These are phyloP conservation scores for Aspergillus fumigatus DNA, from an alignment of 2,329 filamentous ascomycete species.

Conservation along the genomic window DNA sequence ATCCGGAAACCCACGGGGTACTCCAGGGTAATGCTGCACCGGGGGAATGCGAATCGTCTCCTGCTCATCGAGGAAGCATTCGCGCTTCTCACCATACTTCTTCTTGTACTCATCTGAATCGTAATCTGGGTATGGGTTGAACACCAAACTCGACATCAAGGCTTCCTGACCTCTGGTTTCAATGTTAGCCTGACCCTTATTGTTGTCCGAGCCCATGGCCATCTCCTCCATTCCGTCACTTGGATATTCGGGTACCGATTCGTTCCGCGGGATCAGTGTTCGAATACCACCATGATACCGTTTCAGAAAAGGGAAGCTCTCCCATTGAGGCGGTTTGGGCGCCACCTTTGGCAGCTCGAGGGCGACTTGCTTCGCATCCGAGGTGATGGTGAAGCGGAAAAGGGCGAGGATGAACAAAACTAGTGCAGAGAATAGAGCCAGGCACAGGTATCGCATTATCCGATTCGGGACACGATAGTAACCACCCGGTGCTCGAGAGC, in stretches of 20 bases:
- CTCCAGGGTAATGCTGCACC: slow-evolving; percentile 69
- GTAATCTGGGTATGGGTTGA: slow-evolving; percentile 66
- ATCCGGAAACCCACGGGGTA: slow-evolving; percentile 79
- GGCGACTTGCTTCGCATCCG: slow-evolving; percentile 24
- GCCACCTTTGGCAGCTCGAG: slow-evolving; percentile 53
- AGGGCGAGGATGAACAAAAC: slow-evolving; percentile 73
- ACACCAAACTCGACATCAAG: slow-evolving; percentile 49
- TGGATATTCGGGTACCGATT: slow-evolving; percentile 80
- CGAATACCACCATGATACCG: slow-evolving; percentile 87
- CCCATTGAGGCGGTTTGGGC: slow-evolving; percentile 68
- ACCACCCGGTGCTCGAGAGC: slow-evolving; percentile 27
- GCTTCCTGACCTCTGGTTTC: slow-evolving; percentile 25
- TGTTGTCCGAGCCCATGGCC: slow-evolving; percentile 38
- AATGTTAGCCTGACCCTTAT: slow-evolving; percentile 22
- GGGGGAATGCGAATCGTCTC: slow-evolving; percentile 61
- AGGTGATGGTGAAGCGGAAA: slow-evolving; percentile 63
- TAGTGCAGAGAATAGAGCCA: slow-evolving; percentile 64
- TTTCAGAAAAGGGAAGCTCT: slow-evolving; percentile 77
- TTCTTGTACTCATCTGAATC: slow-evolving; percentile 52
- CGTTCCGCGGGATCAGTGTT: slow-evolving; percentile 59
- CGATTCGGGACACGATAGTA: slow-evolving; percentile 65
- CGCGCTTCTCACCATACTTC: slow-evolving; percentile 57
- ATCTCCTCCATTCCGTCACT: slow-evolving; percentile 55
- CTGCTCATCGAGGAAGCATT: slow-evolving; percentile 73
- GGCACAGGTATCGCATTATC: slow-evolving; percentile 72